phyloP scores from a whole-genome alignment of 495 filamentous ascomycete species.

The Trichoderma gamsii region DNA sequence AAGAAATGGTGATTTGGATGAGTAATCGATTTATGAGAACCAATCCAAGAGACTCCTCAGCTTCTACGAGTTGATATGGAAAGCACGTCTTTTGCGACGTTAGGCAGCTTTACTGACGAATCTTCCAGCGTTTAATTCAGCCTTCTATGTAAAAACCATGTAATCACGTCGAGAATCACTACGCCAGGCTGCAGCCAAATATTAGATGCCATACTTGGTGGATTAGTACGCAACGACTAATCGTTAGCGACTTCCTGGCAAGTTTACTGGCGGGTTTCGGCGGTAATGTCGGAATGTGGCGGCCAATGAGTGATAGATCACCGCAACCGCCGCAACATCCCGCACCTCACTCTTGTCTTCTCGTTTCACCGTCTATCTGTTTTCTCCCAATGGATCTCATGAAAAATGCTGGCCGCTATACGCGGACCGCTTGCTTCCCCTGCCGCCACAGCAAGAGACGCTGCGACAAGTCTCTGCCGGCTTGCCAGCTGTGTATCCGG shows the following conservation, averaged over 20 bases:
- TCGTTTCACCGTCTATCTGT: not conserved
- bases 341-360: not conserved
- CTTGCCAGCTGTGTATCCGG: constrained; percentile 14
- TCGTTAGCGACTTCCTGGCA: not conserved
- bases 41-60: too few relatives aligned
- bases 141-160: too few relatives aligned
- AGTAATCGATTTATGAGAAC: too few relatives aligned
- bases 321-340: not conserved
- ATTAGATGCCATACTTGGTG: not conserved
- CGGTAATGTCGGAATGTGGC: not conserved
- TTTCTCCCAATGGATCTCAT: not conserved
- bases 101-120: too few relatives aligned
- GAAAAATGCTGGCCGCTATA: not conserved
- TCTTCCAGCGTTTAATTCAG: too few relatives aligned
- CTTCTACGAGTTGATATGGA: too few relatives aligned
- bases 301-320: not conserved
- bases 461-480: constrained; percentile 13
- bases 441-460: constrained; percentile 17
- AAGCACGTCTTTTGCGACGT: too few relatives aligned
- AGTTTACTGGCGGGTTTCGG: not conserved
- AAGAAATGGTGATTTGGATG: too few relatives aligned
- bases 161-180: too few relatives aligned
- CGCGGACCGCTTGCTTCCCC: constrained; percentile 16
- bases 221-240: not conserved
- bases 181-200: too few relatives aligned